These are phyloP conservation scores for Tanacetum coccineum DNA, from an alignment of 129 eudicot genomes.

Conservation along the genomic window DNA sequence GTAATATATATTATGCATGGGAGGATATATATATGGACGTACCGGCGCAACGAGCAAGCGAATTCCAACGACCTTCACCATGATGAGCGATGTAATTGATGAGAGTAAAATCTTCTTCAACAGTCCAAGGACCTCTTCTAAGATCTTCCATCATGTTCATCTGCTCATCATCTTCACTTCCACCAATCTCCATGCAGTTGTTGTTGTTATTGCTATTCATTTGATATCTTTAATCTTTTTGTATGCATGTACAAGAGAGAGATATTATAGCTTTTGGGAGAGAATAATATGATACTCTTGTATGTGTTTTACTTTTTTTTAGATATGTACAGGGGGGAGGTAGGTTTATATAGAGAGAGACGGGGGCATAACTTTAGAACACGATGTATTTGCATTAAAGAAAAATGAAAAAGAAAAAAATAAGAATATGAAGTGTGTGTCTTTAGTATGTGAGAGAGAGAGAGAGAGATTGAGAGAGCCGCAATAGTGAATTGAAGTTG, in stretches of 20 bases:
- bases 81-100: conserved; percentile 79
- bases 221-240: neutral
- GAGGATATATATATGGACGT: neutral
- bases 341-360: conserved; percentile 60
- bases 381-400: too few species aligned
- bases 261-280: neutral
- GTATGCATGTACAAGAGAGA: conserved; percentile 1
- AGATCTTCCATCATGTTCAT: conserved; percentile 57
- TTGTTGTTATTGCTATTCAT: conserved; percentile 30
- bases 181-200: conserved; percentile 27
- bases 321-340: conserved; percentile 39
- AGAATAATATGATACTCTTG: conserved; percentile 12
- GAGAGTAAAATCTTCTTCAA: conserved; percentile 87
- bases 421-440: conserved; percentile 22
- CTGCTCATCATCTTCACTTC: conserved; percentile 45
- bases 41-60: conserved; percentile 94
- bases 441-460: conserved; percentile 31
- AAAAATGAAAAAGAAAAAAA: neutral
- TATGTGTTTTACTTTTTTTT: conserved; percentile 24
- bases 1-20: neutral
- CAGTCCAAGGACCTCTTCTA: conserved; percentile 94
- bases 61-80: conserved; percentile 97
- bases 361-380: neutral
- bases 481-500: conserved; percentile 51
- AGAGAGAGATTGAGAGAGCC: conserved; percentile 42